A percentile compares a stretch with the other conserved stretches of the same genome.
Conservation (phyloP, 345 rosid species). For the Trapa bicornis region DNA sequence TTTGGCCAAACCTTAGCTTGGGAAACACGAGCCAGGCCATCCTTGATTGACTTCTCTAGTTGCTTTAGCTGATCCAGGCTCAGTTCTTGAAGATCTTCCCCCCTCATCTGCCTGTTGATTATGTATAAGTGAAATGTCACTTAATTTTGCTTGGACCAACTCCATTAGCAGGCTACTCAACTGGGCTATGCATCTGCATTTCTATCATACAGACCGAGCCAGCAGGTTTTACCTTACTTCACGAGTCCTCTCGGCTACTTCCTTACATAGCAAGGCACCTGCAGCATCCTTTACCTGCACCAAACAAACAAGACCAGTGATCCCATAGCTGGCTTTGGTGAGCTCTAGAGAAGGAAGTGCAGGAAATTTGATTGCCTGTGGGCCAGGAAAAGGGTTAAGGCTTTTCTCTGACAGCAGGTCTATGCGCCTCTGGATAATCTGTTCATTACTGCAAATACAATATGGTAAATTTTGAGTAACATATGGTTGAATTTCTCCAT, state of each 20-base stretch:
- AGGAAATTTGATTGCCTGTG: not conserved
- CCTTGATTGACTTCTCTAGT: slow-evolving; percentile 32
- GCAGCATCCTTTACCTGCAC: slow-evolving; percentile 33
- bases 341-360: too few relatives aligned
- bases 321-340: too few relatives aligned
- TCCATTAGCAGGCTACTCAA: too few relatives aligned
- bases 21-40: slow-evolving; percentile 24
- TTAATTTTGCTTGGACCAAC: not conserved
- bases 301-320: not conserved
- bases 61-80: slow-evolving; percentile 27
- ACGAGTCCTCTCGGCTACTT: slow-evolving; percentile 35
- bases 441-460: not conserved
- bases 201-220: too few relatives aligned
- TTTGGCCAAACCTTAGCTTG: slow-evolving; percentile 20
- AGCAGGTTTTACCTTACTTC: slow-evolving; percentile 25
- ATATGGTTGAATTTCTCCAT: too few relatives aligned
- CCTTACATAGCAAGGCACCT: slow-evolving; percentile 30
- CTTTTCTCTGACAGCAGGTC: not conserved
- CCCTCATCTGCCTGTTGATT: slow-evolving; percentile 33
- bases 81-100: slow-evolving; percentile 39
- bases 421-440: not conserved
- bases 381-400: not conserved
- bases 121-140: too few relatives aligned
- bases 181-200: too few relatives aligned
- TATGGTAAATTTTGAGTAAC: too few relatives aligned